These are phyloP conservation scores for Lactifluus subvellereus DNA, from an alignment of 768 basidiomycete genomes.

Conservation along the genomic window DNA sequence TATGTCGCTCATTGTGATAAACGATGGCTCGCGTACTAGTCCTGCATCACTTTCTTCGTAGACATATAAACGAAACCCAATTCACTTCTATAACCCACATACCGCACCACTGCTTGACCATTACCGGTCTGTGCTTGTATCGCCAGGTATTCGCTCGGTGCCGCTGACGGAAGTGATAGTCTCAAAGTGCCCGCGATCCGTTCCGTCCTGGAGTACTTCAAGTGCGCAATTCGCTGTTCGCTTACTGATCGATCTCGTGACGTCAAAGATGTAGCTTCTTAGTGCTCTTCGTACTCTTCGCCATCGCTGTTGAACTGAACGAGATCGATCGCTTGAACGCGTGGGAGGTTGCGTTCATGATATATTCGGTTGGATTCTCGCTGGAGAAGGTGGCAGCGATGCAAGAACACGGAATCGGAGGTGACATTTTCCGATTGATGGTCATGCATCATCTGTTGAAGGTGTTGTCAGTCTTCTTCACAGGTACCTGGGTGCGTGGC, in stretches of 20 bases:
- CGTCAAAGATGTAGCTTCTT: constrained; percentile 52
- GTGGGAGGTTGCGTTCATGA: constrained; percentile 71
- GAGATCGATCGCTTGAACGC: constrained; percentile 55
- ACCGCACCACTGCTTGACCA: constrained; percentile 93
- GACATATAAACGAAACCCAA: constrained; percentile 90
- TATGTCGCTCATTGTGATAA: constrained; percentile 32
- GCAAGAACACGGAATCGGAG: constrained; percentile 92
- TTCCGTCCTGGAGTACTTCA: constrained; percentile 82
- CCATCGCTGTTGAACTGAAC: constrained; percentile 73
- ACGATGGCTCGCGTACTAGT: neutral
- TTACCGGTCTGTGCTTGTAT: constrained; percentile 55
- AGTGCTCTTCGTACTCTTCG: constrained; percentile 70
- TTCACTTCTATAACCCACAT: constrained; percentile 93
- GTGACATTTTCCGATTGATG: constrained; percentile 34
- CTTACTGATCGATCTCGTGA: constrained; percentile 5
- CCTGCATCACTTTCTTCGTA: constrained; percentile 29
- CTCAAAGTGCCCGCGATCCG: constrained; percentile 93
- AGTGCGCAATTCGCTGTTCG: constrained; percentile 41
- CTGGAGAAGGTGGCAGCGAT: constrained; percentile 91
- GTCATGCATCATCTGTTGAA: neutral
- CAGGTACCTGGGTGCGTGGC: constrained; percentile 68
- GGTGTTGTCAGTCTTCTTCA: constrained; percentile 58
- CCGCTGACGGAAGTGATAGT: constrained; percentile 34
- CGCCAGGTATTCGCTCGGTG: neutral
- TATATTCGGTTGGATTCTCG: constrained; percentile 75